Conservation (phyloP, 495 filamentous ascomycete species). For the Rhizodiscina lignyota region DNA sequence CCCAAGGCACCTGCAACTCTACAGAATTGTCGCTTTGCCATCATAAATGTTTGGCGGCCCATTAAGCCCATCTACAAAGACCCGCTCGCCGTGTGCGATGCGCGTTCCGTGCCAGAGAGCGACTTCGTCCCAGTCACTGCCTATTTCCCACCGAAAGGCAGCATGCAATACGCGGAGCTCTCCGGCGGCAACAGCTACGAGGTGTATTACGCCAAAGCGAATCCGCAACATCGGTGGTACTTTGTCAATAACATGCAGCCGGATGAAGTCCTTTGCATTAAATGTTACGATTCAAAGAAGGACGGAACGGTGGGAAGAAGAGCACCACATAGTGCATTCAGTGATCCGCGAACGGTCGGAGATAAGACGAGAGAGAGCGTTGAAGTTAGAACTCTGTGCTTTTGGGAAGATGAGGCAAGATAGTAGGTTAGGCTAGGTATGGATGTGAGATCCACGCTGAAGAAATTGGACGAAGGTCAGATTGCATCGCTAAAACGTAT, state of each 20-base stretch:
- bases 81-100: slow-evolving; percentile 45
- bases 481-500: too few species aligned
- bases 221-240: slow-evolving; percentile 8
- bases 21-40: slow-evolving; percentile 43
- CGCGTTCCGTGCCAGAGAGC: slow-evolving; percentile 10
- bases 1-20: slow-evolving; percentile 43
- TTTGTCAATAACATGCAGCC: slow-evolving; percentile 27
- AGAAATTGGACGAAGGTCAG: too few species aligned
- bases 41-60: slow-evolving; percentile 61
- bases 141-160: slow-evolving; percentile 14
- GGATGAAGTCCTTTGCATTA: slow-evolving; percentile 47
- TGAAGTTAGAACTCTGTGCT: slow-evolving; percentile 2
- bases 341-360: neutral
- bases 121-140: slow-evolving; percentile 10
- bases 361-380: slow-evolving; percentile 2
- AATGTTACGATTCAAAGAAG: slow-evolving; percentile 25
- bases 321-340: slow-evolving; percentile 2
- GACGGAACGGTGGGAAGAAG: slow-evolving; percentile 1
- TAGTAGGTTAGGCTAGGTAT: too few species aligned
- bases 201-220: slow-evolving; percentile 7
- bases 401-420: too few species aligned
- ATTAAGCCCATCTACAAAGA: slow-evolving; percentile 46
- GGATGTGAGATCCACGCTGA: too few species aligned
- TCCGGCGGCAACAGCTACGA: slow-evolving; percentile 11
- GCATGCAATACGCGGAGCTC: too few species aligned